Base-by-base conservation (phyloP, 371 early-diverging fungal genomes). In the Funneliformis caledonium region DNA sequence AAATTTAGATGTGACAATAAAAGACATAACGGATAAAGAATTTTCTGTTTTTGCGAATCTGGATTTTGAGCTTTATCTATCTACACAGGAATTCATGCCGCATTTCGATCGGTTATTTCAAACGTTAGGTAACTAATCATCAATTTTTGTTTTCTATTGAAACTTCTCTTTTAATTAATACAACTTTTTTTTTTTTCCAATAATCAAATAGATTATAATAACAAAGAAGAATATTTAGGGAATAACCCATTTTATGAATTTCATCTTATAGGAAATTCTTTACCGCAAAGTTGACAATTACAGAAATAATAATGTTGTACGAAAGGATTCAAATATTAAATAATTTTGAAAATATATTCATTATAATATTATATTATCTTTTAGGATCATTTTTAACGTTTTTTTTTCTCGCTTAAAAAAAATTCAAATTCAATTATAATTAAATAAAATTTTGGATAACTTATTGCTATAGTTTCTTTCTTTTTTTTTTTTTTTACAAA, bases 31-130 rank as follows among this genome's bases (percentile, higher is more conserved):
- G 62, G 92, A 92, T n/a, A 88, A 93, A 68, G 98, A 97, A 85
- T 97, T 97, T 84, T 82, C 89, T 43, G 94, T 95, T 2, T 97
- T 95, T 89, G 89, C 94, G 1, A 88, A 92, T 78, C 91, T 97
- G 52, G 95, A 95, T 61, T 97, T 97, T 83, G 91, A 90, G 33
- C 86, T 97, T 22, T 96, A 92, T 85, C 83, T 97, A 19, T 94
- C 96, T 0, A 84, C 86, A 33, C 87, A 88, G 76, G 96, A 97
- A 83, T 91, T 96, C 65, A 88, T 94, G 88, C 97, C 97, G 2
- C 98, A 97, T 83, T 89, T 97, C 80, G 91, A 94, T 79, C 91
- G 95, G 73, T 93, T 96, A 81, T 89, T 92, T 76, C 79, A 82
- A 74, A 85, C 82, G 16, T 83, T 82, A 69, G 84, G 86, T 82